phyloP scores from a whole-genome alignment of 441 rosid species.

The Adansonia grandidieri region DNA sequence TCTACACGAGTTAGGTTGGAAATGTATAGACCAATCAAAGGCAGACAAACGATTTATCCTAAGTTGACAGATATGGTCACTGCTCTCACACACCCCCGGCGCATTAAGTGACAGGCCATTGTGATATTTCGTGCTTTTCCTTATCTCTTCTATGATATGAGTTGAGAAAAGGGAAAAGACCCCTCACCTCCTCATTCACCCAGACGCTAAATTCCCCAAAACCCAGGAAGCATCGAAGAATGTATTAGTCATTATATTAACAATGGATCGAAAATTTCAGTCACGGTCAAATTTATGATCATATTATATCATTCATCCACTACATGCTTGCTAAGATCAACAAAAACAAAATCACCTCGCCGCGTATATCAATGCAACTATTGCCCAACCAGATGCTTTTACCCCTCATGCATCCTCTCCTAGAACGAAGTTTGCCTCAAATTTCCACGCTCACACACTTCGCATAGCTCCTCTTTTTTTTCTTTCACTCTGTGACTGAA shows the following conservation, averaged over 20 bases:
- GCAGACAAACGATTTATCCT: too few species aligned
- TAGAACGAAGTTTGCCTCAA: constrained; percentile 23
- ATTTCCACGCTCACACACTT: neutral
- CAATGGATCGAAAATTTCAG: constrained; percentile 13
- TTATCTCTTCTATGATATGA: neutral
- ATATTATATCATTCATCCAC: too few species aligned
- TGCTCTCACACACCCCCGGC: too few species aligned
- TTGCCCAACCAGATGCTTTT: constrained; percentile 28
- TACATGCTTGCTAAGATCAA: neutral
- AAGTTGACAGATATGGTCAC: too few species aligned
- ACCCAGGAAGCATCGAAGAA: constrained; percentile 41
- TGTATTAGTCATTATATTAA: constrained; percentile 11
- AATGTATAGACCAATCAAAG: too few species aligned
- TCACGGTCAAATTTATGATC: constrained; percentile 31
- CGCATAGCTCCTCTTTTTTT: constrained; percentile 2
- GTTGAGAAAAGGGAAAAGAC: constrained; percentile 24
- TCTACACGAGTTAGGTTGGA: too few species aligned
- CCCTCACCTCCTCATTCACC: neutral
- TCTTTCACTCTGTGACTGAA: neutral
- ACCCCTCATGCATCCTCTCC: constrained; percentile 29
- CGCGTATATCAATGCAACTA: constrained; percentile 15
- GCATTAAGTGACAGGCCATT: too few species aligned
- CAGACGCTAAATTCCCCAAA: constrained; percentile 31
- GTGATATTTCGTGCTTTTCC: too few species aligned
- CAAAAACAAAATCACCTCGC: constrained; percentile 15